These are phyloP conservation scores for Hymenochaete sp. DNA, from an alignment of 1,284 basidiomycete genomes.

Conservation along the genomic window DNA sequence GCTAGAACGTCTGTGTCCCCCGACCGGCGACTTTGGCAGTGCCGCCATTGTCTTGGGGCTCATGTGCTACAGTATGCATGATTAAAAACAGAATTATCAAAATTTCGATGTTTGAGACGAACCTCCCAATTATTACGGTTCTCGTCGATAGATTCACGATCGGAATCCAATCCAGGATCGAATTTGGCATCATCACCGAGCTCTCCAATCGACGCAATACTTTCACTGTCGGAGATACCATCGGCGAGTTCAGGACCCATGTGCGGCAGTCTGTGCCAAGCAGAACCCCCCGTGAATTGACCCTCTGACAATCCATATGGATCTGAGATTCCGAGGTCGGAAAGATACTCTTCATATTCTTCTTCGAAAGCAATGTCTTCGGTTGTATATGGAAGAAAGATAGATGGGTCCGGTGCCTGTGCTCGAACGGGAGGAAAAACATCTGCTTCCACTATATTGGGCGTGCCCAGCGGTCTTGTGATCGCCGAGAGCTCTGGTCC, in stretches of 20 bases:
- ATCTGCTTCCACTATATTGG: conserved; percentile 67
- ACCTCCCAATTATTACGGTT: conserved; percentile 94
- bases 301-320: conserved; percentile 27
- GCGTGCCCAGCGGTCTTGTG: conserved; percentile 66
- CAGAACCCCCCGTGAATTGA: conserved; percentile 48
- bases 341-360: conserved; percentile 81
- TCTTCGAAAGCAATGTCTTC: conserved; percentile 83
- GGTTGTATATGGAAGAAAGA: conserved; percentile 76
- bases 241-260: conserved; percentile 67
- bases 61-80: conserved; percentile 75
- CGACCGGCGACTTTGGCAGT: conserved; percentile 79
- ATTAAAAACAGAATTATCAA: conserved; percentile 6
- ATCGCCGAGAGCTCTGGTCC: conserved; percentile 66
- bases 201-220: conserved; percentile 81
- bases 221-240: conserved; percentile 83
- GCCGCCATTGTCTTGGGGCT: conserved; percentile 89
- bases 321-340: conserved; percentile 62
- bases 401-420: conserved; percentile 73
- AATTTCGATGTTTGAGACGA: conserved; percentile 14
- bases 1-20: conserved; percentile 62
- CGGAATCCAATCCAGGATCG: conserved; percentile 43
- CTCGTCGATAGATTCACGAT: conserved; percentile 55
- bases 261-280: conserved; percentile 67
- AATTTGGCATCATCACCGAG: conserved; percentile 69
- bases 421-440: conserved; percentile 78